phyloP scores from a whole-genome alignment of 768 basidiomycete genomes.

The Tricholoma terreum region DNA sequence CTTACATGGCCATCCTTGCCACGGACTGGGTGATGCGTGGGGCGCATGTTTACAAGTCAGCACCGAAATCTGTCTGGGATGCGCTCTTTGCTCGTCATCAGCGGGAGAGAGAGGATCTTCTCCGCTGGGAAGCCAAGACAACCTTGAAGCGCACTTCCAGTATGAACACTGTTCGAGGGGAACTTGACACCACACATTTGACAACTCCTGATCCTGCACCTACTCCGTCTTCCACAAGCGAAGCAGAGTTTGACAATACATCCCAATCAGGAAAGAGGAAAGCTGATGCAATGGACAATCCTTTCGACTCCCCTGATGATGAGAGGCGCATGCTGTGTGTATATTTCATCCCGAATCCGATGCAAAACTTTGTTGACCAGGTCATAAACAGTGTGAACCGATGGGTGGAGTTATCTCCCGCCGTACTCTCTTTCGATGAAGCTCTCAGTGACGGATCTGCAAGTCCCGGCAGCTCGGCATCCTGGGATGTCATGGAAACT shows the following conservation, averaged over 20 bases:
- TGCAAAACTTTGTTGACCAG: neutral
- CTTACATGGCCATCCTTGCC: constrained; percentile 56
- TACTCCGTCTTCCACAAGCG: neutral
- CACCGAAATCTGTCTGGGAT: constrained; percentile 53
- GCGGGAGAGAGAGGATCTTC: constrained; percentile 52
- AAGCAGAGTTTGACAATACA: neutral
- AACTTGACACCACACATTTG: neutral
- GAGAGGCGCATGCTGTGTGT: neutral
- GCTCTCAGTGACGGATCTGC: neutral
- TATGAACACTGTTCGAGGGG: neutral
- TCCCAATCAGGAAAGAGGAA: neutral
- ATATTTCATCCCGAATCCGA: neutral
- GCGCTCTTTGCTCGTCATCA: constrained; percentile 58
- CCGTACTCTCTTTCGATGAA: neutral
- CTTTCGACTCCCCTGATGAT: neutral
- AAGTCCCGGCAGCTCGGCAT: neutral
- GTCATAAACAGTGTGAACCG: neutral
- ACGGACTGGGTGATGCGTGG: constrained; percentile 52
- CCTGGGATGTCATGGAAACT: constrained; percentile 4
- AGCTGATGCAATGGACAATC: neutral
- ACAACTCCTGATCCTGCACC: neutral
- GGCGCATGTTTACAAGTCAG: constrained; percentile 19
- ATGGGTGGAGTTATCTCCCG: neutral
- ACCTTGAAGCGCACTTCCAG: constrained; percentile 3
- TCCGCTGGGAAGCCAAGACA: constrained; percentile 44